Evolutionary conservation across 2,329 filamentous ascomycete genomes (phyloP), one percentile per base, ranked within the genome.

Genomic region (Colletotrichum sidae): DNA sequence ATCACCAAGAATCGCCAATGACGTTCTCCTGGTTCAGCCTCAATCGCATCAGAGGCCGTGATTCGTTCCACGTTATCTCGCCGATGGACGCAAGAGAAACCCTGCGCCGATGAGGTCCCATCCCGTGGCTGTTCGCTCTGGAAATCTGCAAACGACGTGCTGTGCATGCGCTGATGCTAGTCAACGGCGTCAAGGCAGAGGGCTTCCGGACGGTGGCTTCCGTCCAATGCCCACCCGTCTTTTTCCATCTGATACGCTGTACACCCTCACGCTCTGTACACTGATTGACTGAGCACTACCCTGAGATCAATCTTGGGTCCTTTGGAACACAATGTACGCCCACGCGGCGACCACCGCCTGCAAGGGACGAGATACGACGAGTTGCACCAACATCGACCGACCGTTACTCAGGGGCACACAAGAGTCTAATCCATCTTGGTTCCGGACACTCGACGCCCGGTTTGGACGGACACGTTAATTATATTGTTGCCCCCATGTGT

Each of bases 21-120:
- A 49, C 34, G 46, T 46, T 61, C 15, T 47, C 39, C 52, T 33
- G 57, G 41, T 55, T 65, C 57, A 46, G 62, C 62, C 62, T 65
- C 62, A 37, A 46, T 13, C 45, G 45, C 57, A 38, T 42, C 39
- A 8, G 5, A 55, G 17, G 47, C 11, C 15, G 15, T 45, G 25
- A 41, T 34, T 53, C 8, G 50, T 52, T 42, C 38, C n/a, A 37
- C 7, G 39, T 17, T n/a, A 51, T 47, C 11, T 39, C 39, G 39
- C 51, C 35, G 15, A 25, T 25, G 56, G 38, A 45, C 25, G 50
- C 49, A 50, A 50, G 11, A 38, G 38, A 25, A 44, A 42, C 17
- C 8, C 11, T 25, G 17, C 56, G 37, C 25, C 25, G 25, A 25
- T 25, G 25, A 25, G 25, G 25, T 25, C 25, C 25, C 25, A 2